Evolutionary conservation across 345 rosid genomes (phyloP).

Genomic region (Lepidium aucheri): DNA sequence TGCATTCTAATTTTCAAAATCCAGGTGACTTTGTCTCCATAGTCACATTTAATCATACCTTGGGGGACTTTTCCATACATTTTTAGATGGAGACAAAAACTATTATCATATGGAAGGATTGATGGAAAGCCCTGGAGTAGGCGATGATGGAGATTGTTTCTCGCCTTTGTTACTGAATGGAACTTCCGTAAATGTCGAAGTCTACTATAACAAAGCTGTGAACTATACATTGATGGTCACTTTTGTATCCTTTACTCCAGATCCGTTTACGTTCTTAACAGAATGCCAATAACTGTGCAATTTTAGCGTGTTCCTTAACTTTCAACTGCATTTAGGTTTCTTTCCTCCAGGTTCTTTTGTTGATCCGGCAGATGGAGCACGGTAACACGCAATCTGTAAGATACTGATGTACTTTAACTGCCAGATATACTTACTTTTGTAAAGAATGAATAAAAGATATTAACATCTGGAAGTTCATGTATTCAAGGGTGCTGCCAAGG

Average conservation of each 20-base stretch:
- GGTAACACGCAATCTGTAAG: constrained; percentile 97
- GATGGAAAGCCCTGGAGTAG: constrained; percentile 87
- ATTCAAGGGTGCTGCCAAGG: constrained; percentile 93
- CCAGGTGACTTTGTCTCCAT: constrained; percentile 1
- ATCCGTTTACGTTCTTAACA: neutral
- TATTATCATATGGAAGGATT: constrained; percentile 83
- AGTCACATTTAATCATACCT: neutral
- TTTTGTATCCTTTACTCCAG: constrained; percentile 75
- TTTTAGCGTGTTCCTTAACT: constrained; percentile 52
- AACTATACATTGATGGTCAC: constrained; percentile 98
- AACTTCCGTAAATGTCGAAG: constrained; percentile 89
- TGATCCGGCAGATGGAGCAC: constrained; percentile 96
- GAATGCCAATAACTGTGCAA: constrained; percentile 1
- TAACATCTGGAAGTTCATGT: constrained; percentile 4
- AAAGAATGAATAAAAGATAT: neutral
- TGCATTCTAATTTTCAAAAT: constrained; percentile 4
- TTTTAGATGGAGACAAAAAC: constrained; percentile 69
- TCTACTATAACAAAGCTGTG: constrained; percentile 96
- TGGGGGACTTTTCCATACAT: neutral
- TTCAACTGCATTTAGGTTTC: constrained; percentile 49
- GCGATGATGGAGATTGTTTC: constrained; percentile 89
- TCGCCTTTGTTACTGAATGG: constrained; percentile 70
- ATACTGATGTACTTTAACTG: constrained; percentile 1
- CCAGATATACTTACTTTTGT: neutral
- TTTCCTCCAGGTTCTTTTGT: constrained; percentile 88